A percentile compares a stretch with the other conserved stretches of the same genome.
phyloP scores from a whole-genome alignment of 768 basidiomycete species.

The Trametes elegans region DNA sequence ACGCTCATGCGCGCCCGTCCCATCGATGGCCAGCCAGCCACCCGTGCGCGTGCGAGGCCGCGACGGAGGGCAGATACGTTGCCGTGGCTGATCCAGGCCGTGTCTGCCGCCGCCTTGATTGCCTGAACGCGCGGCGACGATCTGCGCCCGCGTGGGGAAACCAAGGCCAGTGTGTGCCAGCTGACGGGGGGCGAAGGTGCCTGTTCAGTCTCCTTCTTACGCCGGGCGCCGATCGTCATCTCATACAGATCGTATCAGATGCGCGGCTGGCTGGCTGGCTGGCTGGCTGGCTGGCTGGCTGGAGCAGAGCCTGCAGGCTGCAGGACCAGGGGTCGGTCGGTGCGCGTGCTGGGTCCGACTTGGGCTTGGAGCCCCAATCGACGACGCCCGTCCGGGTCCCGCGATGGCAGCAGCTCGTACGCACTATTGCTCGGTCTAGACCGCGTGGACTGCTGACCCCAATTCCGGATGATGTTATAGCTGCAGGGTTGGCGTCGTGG shows the following conservation, averaged over 20 bases:
- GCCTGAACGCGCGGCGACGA: conserved; percentile 16
- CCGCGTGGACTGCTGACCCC: conserved; percentile 7
- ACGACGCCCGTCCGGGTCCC: conserved; percentile 8
- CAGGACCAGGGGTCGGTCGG: background rate
- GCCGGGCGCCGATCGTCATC: conserved; percentile 26
- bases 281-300: background rate
- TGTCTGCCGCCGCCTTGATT: background rate
- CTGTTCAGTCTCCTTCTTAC: conserved; percentile 9
- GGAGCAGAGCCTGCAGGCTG: background rate
- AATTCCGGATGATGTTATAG: conserved; percentile 17
- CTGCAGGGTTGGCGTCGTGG: background rate
- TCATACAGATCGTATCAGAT: conserved; percentile 23
- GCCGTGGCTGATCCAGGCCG: conserved; percentile 12
- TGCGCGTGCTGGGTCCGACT: background rate
- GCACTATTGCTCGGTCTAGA: conserved; percentile 7
- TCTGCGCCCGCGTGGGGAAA: background rate
- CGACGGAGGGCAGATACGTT: conserved; percentile 8
- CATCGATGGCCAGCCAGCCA: background rate
- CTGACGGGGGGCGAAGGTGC: conserved; percentile 14
- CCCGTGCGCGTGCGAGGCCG: background rate
- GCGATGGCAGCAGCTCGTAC: background rate
- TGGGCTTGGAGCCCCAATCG: conserved; percentile 8
- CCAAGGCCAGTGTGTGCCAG: conserved; percentile 3
- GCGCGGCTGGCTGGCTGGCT: background rate
- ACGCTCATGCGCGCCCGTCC: background rate